phyloP scores from a whole-genome alignment of 306 rosid species.

The Prunus dulcis region DNA sequence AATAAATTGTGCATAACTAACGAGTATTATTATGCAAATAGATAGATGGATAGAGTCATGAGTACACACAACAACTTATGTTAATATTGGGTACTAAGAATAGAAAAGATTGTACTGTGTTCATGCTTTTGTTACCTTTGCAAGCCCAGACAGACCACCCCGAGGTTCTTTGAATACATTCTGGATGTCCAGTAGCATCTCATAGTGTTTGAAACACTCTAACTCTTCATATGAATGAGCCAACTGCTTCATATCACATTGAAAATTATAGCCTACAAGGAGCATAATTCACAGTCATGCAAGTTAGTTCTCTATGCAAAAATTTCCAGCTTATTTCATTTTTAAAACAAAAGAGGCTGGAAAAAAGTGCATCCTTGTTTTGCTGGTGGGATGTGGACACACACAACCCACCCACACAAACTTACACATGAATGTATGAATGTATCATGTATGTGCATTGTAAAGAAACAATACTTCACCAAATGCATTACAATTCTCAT shows the following conservation, averaged over 20 bases:
- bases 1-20: constrained; percentile 14
- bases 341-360: no score
- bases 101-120: not conserved
- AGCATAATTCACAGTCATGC: constrained; percentile 25
- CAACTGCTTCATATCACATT: constrained; percentile 82
- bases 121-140: constrained; percentile 50
- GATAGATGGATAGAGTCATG: not conserved
- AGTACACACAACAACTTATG: not conserved
- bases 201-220: constrained; percentile 76
- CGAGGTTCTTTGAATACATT: constrained; percentile 65
- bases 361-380: no score
- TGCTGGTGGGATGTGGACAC: no score
- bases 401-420: no score
- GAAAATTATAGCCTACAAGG: constrained; percentile 82
- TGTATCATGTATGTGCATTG: not conserved
- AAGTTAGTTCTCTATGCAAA: not conserved
- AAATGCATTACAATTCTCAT: constrained; percentile 28
- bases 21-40: constrained; percentile 1
- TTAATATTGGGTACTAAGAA: not conserved
- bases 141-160: constrained; percentile 89
- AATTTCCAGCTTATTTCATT: no score
- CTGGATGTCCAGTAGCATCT: constrained; percentile 80
- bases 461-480: not conserved
- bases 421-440: not conserved
- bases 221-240: constrained; percentile 71